Evolutionary conservation across 163 green algal species (phyloP), one percentile per base, ranked within the genome.

Genomic region (Coccomyxa subellipsoidea): DNA sequence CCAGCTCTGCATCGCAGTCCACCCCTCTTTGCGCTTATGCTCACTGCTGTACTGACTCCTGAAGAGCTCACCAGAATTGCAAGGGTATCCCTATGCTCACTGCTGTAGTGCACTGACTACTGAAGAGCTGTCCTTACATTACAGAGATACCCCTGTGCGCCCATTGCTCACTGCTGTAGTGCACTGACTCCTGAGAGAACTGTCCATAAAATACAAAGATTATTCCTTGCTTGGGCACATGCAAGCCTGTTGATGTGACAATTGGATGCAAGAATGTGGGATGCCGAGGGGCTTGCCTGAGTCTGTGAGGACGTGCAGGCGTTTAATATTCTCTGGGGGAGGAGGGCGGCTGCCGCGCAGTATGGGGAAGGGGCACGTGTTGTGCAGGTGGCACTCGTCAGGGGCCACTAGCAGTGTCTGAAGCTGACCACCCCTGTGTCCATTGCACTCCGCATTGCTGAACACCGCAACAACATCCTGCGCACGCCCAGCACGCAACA

Each of bases 271-370:
- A 31, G 5, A 9, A 80, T 80, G 25, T 37, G 76, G n/a, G n/a
- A n/a, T n/a, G n/a, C n/a, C n/a, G n/a, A n/a, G 54, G 23, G 35
- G 54, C 37, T 73, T 76, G 80, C 80, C 80, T 66, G 83, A 84
- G 35, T 87, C 36, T 0, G 85, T 87, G 23, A 98, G 89, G 69
- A 95, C 92, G 4, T 85, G 77, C 34, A 98, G 86, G 9, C 95
- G 91, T 27, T 92, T 84, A 31, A 93, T 85, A 81, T 98, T 97
- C 81, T 98, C 95, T 7, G 95, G 95, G 7, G 94, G 94, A 12
- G 86, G 80, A 10, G 83, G 72, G 10, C 34, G 53, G 18, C 38
- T 81, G 0, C 71, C 82, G 15, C 90, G 79, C n/a, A 54, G 32
- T 12, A 91, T 80, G 0, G 88, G 88, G 72, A 92, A 84, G 0